Percentiles rank a stretch among this genome's conserved stretches.
Conservation (phyloP, 805 yeast species). For the Ogataea philodendri region DNA sequence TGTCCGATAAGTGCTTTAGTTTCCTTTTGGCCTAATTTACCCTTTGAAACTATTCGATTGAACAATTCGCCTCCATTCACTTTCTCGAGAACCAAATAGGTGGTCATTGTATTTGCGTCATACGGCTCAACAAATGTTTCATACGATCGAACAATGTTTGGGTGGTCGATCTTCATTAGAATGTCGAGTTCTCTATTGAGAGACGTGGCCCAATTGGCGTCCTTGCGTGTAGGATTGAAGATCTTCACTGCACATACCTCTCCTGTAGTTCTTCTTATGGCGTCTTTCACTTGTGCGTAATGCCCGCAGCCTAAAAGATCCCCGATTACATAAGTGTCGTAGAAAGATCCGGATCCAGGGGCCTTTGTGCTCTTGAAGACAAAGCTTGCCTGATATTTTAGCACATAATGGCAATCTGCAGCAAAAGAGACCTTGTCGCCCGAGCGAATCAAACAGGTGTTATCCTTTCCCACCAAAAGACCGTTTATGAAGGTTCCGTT, state of each 20-base stretch:
- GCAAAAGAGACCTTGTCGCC: slow-evolving; percentile 66
- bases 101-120: slow-evolving; percentile 44
- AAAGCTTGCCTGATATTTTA: slow-evolving; percentile 18
- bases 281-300: slow-evolving; percentile 78
- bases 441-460: slow-evolving; percentile 49
- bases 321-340: slow-evolving; percentile 56
- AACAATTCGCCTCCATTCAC: slow-evolving; percentile 75
- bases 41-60: slow-evolving; percentile 66
- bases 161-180: slow-evolving; percentile 62
- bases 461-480: slow-evolving; percentile 46
- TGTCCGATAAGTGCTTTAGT: slow-evolving; percentile 56
- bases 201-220: slow-evolving; percentile 25
- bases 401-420: slow-evolving; percentile 31
- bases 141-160: slow-evolving; percentile 65
- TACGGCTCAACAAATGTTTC: slow-evolving; percentile 54
- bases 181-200: slow-evolving; percentile 68
- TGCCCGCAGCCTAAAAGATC: slow-evolving; percentile 71
- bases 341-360: slow-evolving; percentile 40
- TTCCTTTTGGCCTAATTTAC: slow-evolving; percentile 58
- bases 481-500: slow-evolving; percentile 72
- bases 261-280: slow-evolving; percentile 55
- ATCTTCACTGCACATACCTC: slow-evolving; percentile 70
- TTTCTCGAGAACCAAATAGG: slow-evolving; percentile 68
- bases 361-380: slow-evolving; percentile 6
- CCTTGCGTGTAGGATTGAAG: slow-evolving; percentile 44